Percentiles rank a stretch among this genome's conserved stretches.
phyloP scores from a whole-genome alignment of 257 asterid genomes.

The Linaria vulgaris region DNA sequence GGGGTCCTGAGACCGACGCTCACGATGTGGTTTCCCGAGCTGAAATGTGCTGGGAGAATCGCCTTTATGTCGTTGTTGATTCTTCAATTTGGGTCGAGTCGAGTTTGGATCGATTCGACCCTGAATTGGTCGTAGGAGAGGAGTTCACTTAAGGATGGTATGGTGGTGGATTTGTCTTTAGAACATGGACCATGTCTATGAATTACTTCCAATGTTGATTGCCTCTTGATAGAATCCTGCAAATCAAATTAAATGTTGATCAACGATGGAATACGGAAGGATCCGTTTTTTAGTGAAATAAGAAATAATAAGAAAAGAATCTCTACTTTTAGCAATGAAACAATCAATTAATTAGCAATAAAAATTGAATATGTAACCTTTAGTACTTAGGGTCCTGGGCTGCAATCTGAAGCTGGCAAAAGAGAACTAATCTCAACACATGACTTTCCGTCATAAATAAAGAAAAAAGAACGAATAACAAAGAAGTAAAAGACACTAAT shows the following conservation, averaged over 20 bases:
- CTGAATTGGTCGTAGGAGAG: slow-evolving; percentile 53
- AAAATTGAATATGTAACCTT: slow-evolving; percentile 17
- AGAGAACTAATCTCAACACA: slow-evolving; percentile 38
- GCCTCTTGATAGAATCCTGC: slow-evolving; percentile 48
- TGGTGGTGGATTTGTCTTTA: slow-evolving; percentile 17
- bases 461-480: not conserved
- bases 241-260: not conserved
- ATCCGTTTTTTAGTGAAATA: too few relatives aligned
- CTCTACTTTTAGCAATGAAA: too few relatives aligned
- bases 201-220: slow-evolving; percentile 47
- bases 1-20: too few relatives aligned
- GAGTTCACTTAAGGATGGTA: slow-evolving; percentile 38
- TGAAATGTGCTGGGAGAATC: too few relatives aligned
- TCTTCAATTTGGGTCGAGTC: not conserved
- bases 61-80: too few relatives aligned
- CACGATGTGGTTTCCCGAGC: too few relatives aligned
- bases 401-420: slow-evolving; percentile 47
- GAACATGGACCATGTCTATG: slow-evolving; percentile 67
- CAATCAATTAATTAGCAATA: too few relatives aligned
- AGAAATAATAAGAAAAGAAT: too few relatives aligned
- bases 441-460: slow-evolving; percentile 10
- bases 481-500: too few relatives aligned
- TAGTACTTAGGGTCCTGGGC: slow-evolving; percentile 19
- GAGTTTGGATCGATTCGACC: slow-evolving; percentile 54
- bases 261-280: too few relatives aligned